Evolutionary conservation across 1,284 basidiomycete genomes (phyloP), one percentile per base, ranked within the genome.

Genomic region (Porodaedalea pini): DNA sequence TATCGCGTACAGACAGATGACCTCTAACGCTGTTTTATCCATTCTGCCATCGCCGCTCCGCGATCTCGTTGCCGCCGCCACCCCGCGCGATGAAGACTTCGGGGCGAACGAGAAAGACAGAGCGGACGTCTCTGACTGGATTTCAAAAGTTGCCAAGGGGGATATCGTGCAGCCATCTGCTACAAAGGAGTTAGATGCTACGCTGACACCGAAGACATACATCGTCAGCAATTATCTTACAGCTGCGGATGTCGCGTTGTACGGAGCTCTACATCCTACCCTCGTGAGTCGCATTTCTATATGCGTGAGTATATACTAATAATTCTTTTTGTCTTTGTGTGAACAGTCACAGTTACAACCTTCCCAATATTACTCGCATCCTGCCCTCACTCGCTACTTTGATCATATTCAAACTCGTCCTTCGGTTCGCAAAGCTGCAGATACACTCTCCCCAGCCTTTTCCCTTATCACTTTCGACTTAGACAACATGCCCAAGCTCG

Each of bases 341-440:
- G 19, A 27, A 2, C 66, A 92, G 90, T 81, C 85, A 5, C 82
- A 83, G 68, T 71, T 87, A 25, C 79, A 81, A 62, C 75, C 87
- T 0, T 64, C 79, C 21, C 82, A 89, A 70, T 86, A 90, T 74
- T 86, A 88, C 68, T 73, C 84, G 27, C 80, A 83, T 57, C 92
- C 94, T 4, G 81, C 91, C 25, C 72, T 98, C 48, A 90, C 90
- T 45, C 90, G 95, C 53, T 96, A 95, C 79, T 96, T 97, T 69
- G 89, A 94, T 70, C 91, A 96, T 70, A 83, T 98, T 60, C 94
- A 98, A 76, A 79, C 82, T 50, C 78, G 78, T 21, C 77, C 85
- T 3, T 68, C 77, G 37, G 80, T 94, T 29, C 77, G 80, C 32
- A 73, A 75, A 58, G 77, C 79, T 1, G 81, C 85, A 5, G 76